Conservation (phyloP, 2,329 filamentous ascomycete species). For the Colletotrichum musicola region DNA sequence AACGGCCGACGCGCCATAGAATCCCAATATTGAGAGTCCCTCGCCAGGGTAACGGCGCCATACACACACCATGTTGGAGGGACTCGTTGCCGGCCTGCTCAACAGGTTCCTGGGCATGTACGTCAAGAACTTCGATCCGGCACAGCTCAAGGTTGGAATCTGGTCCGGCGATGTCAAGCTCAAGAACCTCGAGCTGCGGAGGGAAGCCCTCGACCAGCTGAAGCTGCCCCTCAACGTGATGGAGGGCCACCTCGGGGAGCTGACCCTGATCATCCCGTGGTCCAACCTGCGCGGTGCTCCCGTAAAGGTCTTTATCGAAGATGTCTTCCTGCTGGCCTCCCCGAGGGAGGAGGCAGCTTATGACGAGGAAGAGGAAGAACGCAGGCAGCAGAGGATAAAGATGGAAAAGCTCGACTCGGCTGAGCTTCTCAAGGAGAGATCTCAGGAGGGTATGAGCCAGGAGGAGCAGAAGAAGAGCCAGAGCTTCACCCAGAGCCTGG, state of each 20-base stretch:
- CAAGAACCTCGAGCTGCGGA: conserved; percentile 88
- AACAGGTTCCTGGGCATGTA: conserved; percentile 99
- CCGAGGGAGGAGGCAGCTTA: conserved; percentile 96
- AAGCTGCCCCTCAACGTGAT: conserved; percentile 97
- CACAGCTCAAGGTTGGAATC: conserved; percentile 97
- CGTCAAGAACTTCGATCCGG: conserved; percentile 98
- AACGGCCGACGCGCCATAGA: conserved; percentile 19
- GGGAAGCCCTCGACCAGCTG: conserved; percentile 96
- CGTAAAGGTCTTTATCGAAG: conserved; percentile 94
- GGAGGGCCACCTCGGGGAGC: conserved; percentile 91
- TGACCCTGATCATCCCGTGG: conserved; percentile 96
- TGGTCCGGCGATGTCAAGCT: conserved; percentile 99
- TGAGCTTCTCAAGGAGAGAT: conserved; percentile 92
- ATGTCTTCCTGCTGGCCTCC: conserved; percentile 95
- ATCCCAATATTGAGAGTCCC: conserved; percentile 27
- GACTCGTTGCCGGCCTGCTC: conserved; percentile 94
- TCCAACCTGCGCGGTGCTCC: conserved; percentile 95
- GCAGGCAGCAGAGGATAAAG: conserved; percentile 89
- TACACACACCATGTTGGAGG: conserved; percentile 87
- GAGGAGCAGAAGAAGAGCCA: conserved; percentile 98
- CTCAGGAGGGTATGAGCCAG: conserved; percentile 90
- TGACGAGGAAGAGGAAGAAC: conserved; percentile 91
- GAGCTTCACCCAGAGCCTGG: conserved; percentile 94
- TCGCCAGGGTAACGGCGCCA: conserved; percentile 79
- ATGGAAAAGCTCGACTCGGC: conserved; percentile 99